Evolutionary conservation across 345 rosid genomes (phyloP).

Genomic region (Jatropha curcas): DNA sequence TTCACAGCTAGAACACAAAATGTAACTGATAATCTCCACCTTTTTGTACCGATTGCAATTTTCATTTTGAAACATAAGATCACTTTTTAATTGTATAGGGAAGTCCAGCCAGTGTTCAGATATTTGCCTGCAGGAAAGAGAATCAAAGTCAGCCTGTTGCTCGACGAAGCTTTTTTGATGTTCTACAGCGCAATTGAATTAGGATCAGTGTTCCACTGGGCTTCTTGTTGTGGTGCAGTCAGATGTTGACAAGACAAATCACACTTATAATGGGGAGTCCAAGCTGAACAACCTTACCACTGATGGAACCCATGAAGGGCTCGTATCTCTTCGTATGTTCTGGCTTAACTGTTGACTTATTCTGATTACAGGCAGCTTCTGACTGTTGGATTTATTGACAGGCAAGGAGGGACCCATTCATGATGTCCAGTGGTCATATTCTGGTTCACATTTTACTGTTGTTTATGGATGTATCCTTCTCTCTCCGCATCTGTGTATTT

Average conservation of each 20-base stretch:
- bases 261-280: constrained; percentile 93
- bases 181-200: constrained; percentile 75
- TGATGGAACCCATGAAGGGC: constrained; percentile 86
- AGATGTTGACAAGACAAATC: constrained; percentile 96
- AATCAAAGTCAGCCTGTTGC: constrained; percentile 74
- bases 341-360: constrained; percentile 15
- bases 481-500: not conserved
- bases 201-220: constrained; percentile 89
- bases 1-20: not conserved
- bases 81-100: constrained; percentile 48
- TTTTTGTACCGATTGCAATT: not conserved
- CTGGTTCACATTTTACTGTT: constrained; percentile 92
- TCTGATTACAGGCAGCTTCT: constrained; percentile 23
- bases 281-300: constrained; percentile 87
- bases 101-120: constrained; percentile 89
- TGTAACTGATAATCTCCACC: not conserved
- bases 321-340: constrained; percentile 79
- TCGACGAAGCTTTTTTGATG: constrained; percentile 83
- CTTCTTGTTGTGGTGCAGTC: constrained; percentile 78
- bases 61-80: not conserved
- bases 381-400: constrained; percentile 39
- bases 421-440: constrained; percentile 94
- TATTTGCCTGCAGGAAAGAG: constrained; percentile 67
- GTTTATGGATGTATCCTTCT: constrained; percentile 96
- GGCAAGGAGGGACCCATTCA: constrained; percentile 98